phyloP scores from a whole-genome alignment of 345 rosid species.

The Brassica carinata region DNA sequence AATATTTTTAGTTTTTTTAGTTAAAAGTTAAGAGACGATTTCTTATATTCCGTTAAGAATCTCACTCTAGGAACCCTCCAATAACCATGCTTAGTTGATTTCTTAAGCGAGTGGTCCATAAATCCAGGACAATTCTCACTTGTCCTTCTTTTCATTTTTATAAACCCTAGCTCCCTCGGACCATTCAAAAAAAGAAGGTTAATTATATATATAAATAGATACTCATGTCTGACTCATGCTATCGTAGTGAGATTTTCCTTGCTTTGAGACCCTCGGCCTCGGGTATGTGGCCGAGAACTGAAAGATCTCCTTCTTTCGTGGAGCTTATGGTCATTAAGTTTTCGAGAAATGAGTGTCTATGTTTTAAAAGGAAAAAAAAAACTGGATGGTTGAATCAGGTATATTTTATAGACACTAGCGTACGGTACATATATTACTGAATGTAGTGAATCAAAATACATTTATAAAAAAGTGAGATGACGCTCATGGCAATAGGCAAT shows the following conservation, averaged over 20 bases:
- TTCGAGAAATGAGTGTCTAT: neutral
- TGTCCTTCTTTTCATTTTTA: slow-evolving; percentile 26
- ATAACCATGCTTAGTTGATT: neutral
- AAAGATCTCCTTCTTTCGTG: neutral
- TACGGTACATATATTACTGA: neutral
- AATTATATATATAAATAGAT: neutral
- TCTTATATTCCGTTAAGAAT: too few species aligned
- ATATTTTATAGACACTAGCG: neutral
- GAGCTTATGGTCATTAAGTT: neutral
- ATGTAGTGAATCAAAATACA: neutral
- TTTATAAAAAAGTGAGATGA: too few species aligned
- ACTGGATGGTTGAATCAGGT: neutral
- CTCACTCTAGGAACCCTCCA: too few species aligned
- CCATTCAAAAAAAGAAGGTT: slow-evolving; percentile 17
- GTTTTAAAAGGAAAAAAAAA: neutral
- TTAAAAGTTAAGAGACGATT: too few species aligned
- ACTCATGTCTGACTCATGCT: slow-evolving; percentile 18
- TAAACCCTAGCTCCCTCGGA: slow-evolving; percentile 32
- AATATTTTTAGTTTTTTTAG: too few species aligned
- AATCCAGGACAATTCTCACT: slow-evolving; percentile 20
- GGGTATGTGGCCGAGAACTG: neutral
- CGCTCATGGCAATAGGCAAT: too few species aligned
- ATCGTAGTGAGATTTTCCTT: neutral
- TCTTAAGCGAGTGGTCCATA: slow-evolving; percentile 15
- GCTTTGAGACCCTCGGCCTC: neutral